phyloP scores from a whole-genome alignment of 1,284 basidiomycete species.

The Marasmius oreades region DNA sequence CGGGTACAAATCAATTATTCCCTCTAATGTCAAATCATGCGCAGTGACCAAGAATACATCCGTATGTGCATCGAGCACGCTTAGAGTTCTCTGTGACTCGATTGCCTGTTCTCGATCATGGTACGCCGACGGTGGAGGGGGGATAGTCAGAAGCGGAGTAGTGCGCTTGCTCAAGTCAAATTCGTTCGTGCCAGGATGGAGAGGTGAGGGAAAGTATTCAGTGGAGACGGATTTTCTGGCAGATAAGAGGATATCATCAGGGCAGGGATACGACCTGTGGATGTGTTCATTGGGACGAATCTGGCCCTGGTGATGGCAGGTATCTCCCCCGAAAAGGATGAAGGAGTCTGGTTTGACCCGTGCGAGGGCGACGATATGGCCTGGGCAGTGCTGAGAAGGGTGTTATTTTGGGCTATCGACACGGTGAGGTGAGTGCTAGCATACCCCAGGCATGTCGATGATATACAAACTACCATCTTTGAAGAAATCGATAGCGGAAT shows the following conservation, averaged over 20 bases:
- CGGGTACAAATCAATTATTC: constrained; percentile 17
- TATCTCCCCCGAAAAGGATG: constrained; percentile 22
- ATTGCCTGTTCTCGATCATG: constrained; percentile 2
- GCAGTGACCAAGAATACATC: constrained; percentile 20
- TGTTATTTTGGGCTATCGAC: too few relatives aligned
- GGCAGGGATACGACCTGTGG: constrained; percentile 15
- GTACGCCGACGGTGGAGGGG: constrained; percentile 3
- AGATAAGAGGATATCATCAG: constrained; percentile 11
- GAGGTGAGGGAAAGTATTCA: constrained; percentile 7
- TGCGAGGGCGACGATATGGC: constrained; percentile 21
- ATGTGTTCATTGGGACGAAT: constrained; percentile 19
- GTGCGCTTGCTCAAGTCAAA: constrained; percentile 13
- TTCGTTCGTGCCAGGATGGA: neutral
- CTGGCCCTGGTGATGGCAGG: constrained; percentile 20
- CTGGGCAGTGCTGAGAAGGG: constrained; percentile 8
- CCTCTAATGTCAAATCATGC: constrained; percentile 16
- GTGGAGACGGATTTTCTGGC: constrained; percentile 12
- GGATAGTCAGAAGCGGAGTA: constrained; percentile 13
- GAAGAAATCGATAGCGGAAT: constrained; percentile 18
- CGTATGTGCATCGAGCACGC: constrained; percentile 17
- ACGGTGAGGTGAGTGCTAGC: too few relatives aligned
- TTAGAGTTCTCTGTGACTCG: constrained; percentile 5
- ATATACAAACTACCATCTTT: constrained; percentile 21
- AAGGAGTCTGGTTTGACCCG: constrained; percentile 20
- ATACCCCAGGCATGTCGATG: constrained; percentile 20